These are phyloP conservation scores for Agastache rugosa DNA, from an alignment of 257 asterid species.

Conservation along the genomic window DNA sequence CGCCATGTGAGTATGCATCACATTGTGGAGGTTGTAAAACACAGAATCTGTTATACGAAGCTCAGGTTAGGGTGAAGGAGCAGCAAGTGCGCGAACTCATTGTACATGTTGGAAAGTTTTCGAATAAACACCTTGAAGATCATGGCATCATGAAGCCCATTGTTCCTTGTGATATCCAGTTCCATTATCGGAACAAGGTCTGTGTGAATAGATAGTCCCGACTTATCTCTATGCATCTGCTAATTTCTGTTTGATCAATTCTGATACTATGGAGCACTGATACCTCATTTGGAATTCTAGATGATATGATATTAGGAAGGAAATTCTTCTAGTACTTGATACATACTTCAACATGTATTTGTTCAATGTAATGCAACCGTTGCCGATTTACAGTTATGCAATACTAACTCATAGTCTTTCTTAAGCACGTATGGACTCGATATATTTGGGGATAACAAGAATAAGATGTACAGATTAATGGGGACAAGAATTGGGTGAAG, in stretches of 20 bases:
- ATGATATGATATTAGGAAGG: slow-evolving; percentile 24
- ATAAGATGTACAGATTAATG: slow-evolving; percentile 24
- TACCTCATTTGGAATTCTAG: background rate
- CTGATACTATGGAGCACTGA: slow-evolving; percentile 1
- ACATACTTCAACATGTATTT: background rate
- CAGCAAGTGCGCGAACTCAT: slow-evolving; percentile 81
- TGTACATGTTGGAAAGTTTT: slow-evolving; percentile 79
- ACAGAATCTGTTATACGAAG: slow-evolving; percentile 79
- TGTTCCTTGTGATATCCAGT: slow-evolving; percentile 89
- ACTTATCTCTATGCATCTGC: slow-evolving; percentile 18
- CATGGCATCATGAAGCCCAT: slow-evolving; percentile 73
- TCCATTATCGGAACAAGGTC: slow-evolving; percentile 93
- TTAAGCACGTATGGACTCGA: slow-evolving; percentile 23
- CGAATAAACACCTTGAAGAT: slow-evolving; percentile 53
- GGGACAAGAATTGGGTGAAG: slow-evolving; percentile 7
- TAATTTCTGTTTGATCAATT: background rate
- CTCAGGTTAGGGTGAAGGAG: slow-evolving; percentile 87
- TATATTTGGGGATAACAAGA: slow-evolving; percentile 23
- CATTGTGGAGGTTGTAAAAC: slow-evolving; percentile 97
- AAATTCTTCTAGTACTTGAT: slow-evolving; percentile 1
- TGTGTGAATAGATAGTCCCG: slow-evolving; percentile 30
- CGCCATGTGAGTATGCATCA: slow-evolving; percentile 89
- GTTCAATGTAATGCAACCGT: background rate
- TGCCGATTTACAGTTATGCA: slow-evolving; percentile 5
- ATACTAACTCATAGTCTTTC: slow-evolving; percentile 6